These are phyloP conservation scores for Dryas alaskensis DNA, from an alignment of 306 rosid species.

Conservation along the genomic window DNA sequence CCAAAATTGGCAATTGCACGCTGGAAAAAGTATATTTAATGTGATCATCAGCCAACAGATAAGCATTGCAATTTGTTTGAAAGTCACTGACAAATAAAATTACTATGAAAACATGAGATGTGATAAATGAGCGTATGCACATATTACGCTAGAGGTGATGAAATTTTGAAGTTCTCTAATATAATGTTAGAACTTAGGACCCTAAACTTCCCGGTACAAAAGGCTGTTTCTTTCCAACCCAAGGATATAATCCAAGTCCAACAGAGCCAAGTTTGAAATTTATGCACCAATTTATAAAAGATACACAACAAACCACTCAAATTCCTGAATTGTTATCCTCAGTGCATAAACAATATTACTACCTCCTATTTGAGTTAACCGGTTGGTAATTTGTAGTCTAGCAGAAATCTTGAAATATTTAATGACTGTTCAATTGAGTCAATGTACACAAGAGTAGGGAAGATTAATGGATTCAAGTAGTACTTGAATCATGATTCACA, in stretches of 20 bases:
- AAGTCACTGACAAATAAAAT: not conserved
- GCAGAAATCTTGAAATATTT: not conserved
- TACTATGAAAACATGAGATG: not conserved
- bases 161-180: too few relatives aligned
- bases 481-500: not conserved
- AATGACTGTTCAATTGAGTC: not conserved
- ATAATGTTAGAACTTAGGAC: not conserved
- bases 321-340: not conserved
- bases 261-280: not conserved
- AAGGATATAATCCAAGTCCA: not conserved
- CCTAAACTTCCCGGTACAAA: not conserved
- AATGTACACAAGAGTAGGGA: not conserved
- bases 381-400: not conserved
- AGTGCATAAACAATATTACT: not conserved
- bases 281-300: not conserved
- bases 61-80: not conserved
- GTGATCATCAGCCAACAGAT: conserved; percentile 22
- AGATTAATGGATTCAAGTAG: not conserved
- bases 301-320: not conserved
- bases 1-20: conserved; percentile 59
- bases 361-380: not conserved
- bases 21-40: conserved; percentile 43
- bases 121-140: not conserved
- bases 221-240: not conserved
- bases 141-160: too few relatives aligned